Percentiles rank a stretch among this genome's conserved stretches.
Conservation (phyloP, 768 basidiomycete genomes). For the Tylopilus cervinicoccineus region DNA sequence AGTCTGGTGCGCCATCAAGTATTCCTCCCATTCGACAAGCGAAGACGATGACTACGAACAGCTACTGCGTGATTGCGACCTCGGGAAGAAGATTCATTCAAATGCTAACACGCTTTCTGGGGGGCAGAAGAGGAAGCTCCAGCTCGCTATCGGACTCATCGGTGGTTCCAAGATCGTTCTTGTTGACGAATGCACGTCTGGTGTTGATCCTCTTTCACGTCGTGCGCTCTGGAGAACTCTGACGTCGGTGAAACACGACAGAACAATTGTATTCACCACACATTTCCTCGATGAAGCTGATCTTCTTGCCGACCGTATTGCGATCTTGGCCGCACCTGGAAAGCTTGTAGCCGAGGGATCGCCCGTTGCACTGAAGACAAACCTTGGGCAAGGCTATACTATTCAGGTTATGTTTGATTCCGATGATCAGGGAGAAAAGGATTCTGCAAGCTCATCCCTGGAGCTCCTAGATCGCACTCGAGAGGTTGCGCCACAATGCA, state of each 20-base stretch:
- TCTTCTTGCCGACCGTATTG: slow-evolving; percentile 70
- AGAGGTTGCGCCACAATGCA: slow-evolving; percentile 41
- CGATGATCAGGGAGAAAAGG: slow-evolving; percentile 29
- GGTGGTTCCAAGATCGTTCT: slow-evolving; percentile 68
- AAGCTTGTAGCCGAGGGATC: slow-evolving; percentile 69
- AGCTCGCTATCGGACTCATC: slow-evolving; percentile 75
- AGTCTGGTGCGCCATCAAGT: slow-evolving; percentile 72
- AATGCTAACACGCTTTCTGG: slow-evolving; percentile 68
- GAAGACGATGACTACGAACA: slow-evolving; percentile 58
- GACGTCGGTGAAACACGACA: slow-evolving; percentile 58
- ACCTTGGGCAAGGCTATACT: slow-evolving; percentile 69
- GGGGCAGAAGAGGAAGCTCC: slow-evolving; percentile 80
- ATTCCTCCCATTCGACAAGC: slow-evolving; percentile 39
- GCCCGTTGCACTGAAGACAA: slow-evolving; percentile 69
- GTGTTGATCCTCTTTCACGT: slow-evolving; percentile 77
- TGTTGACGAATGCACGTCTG: slow-evolving; percentile 74
- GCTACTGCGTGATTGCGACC: slow-evolving; percentile 66
- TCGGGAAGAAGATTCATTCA: slow-evolving; percentile 62
- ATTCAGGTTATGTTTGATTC: slow-evolving; percentile 49
- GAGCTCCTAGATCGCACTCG: slow-evolving; percentile 42
- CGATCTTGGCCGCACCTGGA: slow-evolving; percentile 71
- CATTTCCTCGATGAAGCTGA: slow-evolving; percentile 83
- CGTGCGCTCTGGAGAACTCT: slow-evolving; percentile 75
- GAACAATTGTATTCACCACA: slow-evolving; percentile 74
- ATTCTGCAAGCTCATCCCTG: slow-evolving; percentile 9